These are phyloP conservation scores for Penicilliopsis zonata DNA, from an alignment of 495 filamentous ascomycete species.

Conservation along the genomic window DNA sequence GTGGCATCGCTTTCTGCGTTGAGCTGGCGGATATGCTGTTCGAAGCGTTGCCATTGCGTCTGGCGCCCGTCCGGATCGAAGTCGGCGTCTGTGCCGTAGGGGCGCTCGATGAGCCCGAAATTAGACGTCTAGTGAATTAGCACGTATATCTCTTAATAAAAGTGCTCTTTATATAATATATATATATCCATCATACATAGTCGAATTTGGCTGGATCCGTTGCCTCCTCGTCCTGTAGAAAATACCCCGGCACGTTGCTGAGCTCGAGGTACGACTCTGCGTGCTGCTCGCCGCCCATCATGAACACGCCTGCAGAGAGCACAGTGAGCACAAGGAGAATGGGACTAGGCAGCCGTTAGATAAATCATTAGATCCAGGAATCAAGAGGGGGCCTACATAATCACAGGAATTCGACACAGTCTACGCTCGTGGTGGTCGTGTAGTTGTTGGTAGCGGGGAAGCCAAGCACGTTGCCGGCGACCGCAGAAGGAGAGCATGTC, in stretches of 20 bases:
- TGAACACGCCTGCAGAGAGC: slow-evolving; percentile 1
- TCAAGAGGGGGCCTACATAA: no score
- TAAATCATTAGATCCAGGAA: background rate
- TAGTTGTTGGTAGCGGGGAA: no score
- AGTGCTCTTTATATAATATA: background rate
- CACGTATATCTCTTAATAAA: background rate
- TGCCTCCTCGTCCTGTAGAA: slow-evolving; percentile 54
- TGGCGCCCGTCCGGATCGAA: slow-evolving; percentile 14
- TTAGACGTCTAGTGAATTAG: slow-evolving; percentile 28
- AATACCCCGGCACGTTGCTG: slow-evolving; percentile 51
- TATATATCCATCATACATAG: slow-evolving; percentile 38
- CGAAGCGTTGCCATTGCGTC: slow-evolving; percentile 58
- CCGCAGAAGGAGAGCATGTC: no score
- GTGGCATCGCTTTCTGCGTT: slow-evolving; percentile 33
- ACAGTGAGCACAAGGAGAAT: slow-evolving; percentile 3
- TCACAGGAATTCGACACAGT: no score
- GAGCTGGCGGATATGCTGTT: slow-evolving; percentile 35
- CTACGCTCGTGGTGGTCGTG: no score
- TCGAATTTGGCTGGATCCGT: slow-evolving; percentile 57
- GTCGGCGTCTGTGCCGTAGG: slow-evolving; percentile 34
- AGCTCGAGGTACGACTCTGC: slow-evolving; percentile 4
- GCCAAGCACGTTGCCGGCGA: no score
- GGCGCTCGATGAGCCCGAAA: slow-evolving; percentile 51
- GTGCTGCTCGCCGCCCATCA: slow-evolving; percentile 3
- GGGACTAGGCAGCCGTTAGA: background rate